Conservation (phyloP, 768 basidiomycete species). For the Hortiboletus campestris region DNA sequence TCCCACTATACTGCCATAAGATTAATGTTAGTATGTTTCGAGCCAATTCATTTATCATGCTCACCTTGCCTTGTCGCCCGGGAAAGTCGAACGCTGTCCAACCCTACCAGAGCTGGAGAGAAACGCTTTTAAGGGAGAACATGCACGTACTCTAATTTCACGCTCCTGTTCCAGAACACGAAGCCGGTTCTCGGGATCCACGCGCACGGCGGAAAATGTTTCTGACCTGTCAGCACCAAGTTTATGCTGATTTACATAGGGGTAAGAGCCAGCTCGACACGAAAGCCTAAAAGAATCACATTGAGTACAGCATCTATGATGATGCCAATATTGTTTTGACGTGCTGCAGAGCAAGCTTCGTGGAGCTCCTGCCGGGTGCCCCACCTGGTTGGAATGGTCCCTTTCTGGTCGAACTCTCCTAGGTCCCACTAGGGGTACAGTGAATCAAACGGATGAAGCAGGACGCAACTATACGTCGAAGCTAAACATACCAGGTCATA, state of each 20-base stretch:
- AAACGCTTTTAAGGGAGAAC: neutral
- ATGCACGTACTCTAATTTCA: constrained; percentile 60
- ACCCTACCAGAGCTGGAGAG: constrained; percentile 42
- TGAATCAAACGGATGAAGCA: neutral
- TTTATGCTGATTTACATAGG: constrained; percentile 56
- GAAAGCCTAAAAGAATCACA: constrained; percentile 40
- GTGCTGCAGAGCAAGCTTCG: constrained; percentile 64
- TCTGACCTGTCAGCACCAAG: constrained; percentile 81
- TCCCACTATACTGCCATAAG: constrained; percentile 56
- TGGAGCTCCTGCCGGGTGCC: constrained; percentile 81
- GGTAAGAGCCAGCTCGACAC: constrained; percentile 6
- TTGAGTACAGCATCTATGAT: constrained; percentile 89
- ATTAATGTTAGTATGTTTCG: neutral
- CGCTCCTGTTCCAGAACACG: constrained; percentile 55
- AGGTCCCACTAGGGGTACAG: constrained; percentile 67
- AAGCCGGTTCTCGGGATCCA: constrained; percentile 65
- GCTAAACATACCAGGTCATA: constrained; percentile 68
- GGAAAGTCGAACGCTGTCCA: constrained; percentile 88
- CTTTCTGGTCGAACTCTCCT: constrained; percentile 82
- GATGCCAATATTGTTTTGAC: constrained; percentile 66
- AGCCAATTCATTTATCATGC: constrained; percentile 13
- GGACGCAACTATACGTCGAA: neutral
- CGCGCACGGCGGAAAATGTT: constrained; percentile 64
- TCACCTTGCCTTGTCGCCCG: constrained; percentile 71
- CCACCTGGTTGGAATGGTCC: constrained; percentile 73